Evolutionary conservation across 1,139 yeast species (phyloP).

Genomic region (Hyphopichia pseudoburtonii): DNA sequence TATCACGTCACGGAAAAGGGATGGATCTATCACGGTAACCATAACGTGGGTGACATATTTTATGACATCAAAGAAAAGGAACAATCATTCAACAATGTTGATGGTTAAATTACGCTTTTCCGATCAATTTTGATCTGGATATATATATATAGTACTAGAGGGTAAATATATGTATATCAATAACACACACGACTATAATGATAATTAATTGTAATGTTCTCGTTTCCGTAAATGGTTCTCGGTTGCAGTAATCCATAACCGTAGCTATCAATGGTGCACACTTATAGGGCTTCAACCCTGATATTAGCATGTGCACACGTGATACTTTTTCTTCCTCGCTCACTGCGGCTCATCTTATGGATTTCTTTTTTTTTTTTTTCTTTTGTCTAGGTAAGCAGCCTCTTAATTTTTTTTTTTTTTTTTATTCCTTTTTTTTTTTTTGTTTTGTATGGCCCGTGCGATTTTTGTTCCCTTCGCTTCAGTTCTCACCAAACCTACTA

Average conservation of each 20-base stretch:
- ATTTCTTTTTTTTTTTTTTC: neutral
- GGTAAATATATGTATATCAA: too few species aligned
- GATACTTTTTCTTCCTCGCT: neutral
- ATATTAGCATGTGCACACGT: neutral
- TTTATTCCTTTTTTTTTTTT: conserved; percentile 1
- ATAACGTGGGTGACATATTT: conserved; percentile 86
- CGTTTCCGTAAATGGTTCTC: too few species aligned
- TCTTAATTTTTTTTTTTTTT: too few species aligned
- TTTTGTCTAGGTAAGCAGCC: too few species aligned
- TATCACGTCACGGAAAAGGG: conserved; percentile 93
- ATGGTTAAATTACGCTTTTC: conserved; percentile 53
- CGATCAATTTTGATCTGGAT: neutral
- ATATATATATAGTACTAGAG: too few species aligned
- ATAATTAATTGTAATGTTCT: neutral
- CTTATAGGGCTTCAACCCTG: conserved; percentile 5
- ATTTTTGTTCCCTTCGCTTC: conserved; percentile 6
- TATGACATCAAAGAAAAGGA: conserved; percentile 91
- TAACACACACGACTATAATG: neutral
- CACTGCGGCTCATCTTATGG: neutral
- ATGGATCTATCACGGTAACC: conserved; percentile 95
- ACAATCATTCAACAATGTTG: conserved; percentile 87
- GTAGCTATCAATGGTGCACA: too few species aligned
- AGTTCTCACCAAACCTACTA: conserved; percentile 1
- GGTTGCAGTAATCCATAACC: too few species aligned
- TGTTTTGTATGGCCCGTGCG: neutral